Evolutionary conservation across 345 rosid species (phyloP).

Genomic region (Camelina sativa): DNA sequence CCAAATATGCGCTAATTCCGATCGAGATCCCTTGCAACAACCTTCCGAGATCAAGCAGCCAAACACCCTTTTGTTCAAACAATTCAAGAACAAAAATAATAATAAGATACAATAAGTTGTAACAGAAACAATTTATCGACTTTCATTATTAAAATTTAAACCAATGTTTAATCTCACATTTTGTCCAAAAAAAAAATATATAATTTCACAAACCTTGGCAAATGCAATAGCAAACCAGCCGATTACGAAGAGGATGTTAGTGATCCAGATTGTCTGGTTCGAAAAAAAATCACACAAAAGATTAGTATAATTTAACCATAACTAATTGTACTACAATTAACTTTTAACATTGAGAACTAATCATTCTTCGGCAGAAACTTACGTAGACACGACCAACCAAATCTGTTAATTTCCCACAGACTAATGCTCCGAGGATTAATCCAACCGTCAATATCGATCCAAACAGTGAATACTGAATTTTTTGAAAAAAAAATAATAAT

Average conservation of each 20-base stretch:
- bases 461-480: conserved; percentile 53
- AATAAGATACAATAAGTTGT: neutral
- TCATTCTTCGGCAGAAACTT: conserved; percentile 12
- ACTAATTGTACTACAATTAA: neutral
- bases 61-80: conserved; percentile 50
- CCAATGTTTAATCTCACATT: neutral
- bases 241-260: conserved; percentile 42
- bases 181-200: neutral
- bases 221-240: conserved; percentile 64
- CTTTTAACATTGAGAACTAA: neutral
- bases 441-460: conserved; percentile 64
- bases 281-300: neutral
- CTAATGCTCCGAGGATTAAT: conserved; percentile 51
- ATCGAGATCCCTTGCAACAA: conserved; percentile 67
- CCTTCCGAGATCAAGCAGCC: conserved; percentile 75
- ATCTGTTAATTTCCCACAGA: conserved; percentile 55
- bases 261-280: conserved; percentile 60
- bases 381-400: conserved; percentile 56
- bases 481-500: neutral
- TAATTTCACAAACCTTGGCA: conserved; percentile 51
- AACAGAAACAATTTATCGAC: neutral
- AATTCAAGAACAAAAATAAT: neutral
- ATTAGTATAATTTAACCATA: neutral
- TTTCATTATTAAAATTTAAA: neutral
- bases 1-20: conserved; percentile 81